phyloP scores from a whole-genome alignment of 1,284 basidiomycete species.

The Meripilus lineatus region DNA sequence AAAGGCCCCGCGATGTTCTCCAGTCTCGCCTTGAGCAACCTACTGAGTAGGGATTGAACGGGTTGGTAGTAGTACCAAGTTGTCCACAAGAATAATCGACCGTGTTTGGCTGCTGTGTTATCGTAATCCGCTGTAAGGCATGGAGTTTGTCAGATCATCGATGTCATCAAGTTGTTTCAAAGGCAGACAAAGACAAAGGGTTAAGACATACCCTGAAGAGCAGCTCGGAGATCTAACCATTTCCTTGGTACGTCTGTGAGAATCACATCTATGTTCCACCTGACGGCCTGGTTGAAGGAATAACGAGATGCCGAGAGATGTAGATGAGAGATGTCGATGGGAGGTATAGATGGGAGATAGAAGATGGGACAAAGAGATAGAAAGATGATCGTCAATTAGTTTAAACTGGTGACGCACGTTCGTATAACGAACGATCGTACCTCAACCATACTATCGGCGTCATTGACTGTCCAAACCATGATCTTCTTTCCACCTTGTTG shows the following conservation, averaged over 20 bases:
- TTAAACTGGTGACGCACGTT: neutral
- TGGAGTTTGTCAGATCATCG: too few relatives aligned
- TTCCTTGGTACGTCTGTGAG: slow-evolving; percentile 83
- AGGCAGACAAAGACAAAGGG: slow-evolving; percentile 1
- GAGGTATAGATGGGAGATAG: too few relatives aligned
- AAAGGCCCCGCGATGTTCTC: slow-evolving; percentile 15
- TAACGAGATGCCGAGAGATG: slow-evolving; percentile 6
- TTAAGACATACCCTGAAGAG: slow-evolving; percentile 51
- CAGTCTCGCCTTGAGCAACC: slow-evolving; percentile 6
- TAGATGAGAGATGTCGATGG: slow-evolving; percentile 1
- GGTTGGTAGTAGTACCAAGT: slow-evolving; percentile 58
- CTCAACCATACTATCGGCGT: slow-evolving; percentile 91
- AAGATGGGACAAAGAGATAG: too few relatives aligned
- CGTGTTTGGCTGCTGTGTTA: slow-evolving; percentile 51
- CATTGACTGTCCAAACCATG: slow-evolving; percentile 97
- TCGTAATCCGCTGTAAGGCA: slow-evolving; percentile 59
- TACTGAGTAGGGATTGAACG: slow-evolving; percentile 19
- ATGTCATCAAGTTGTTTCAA: neutral
- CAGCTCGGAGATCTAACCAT: slow-evolving; percentile 71
- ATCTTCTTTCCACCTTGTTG: slow-evolving; percentile 78
- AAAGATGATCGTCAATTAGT: too few relatives aligned
- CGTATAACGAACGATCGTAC: slow-evolving; percentile 31
- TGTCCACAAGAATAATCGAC: slow-evolving; percentile 76
- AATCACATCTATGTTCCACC: slow-evolving; percentile 89
- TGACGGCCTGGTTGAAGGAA: slow-evolving; percentile 60